Evolutionary conservation across 352 stramenopile genomes (phyloP), one percentile per base, ranked within the genome.

Genomic region (Pythium chondricola): DNA sequence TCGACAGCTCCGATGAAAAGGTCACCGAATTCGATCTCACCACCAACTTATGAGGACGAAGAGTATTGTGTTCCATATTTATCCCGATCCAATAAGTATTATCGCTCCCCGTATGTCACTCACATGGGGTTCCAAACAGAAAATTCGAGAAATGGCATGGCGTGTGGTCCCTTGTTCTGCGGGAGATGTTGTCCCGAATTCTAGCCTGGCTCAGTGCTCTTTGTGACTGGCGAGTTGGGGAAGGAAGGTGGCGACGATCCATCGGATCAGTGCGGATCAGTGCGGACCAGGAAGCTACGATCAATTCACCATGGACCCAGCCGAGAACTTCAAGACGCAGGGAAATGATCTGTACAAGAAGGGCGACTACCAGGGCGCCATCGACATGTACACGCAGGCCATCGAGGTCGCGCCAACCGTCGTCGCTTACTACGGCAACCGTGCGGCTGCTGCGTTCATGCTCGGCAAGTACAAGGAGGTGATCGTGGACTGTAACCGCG

Each of bases 321-420:
- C 80, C 39, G 81, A 92, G 54, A 72, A 88, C 49, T 92, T 86
- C 58, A 92, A 92, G 73, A 57, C 67, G 40, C 69, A 87, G 60
- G 89, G 89, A 46, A 97, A 97, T 56, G 85, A 95, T 57, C 67
- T 92, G 48, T 97, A 97, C 74, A 95, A 95, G 67, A 80, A 82
- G 50, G 80, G 82, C 53, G 80, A 97, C 58, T 97, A 97, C 62
- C 64, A 76, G 39, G 77, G 65, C 51, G 90, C 90, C 42, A 92
- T 97, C 49, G 76, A 86, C 40, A 79, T 86, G 58, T 97, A 97
- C 69, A 85, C 85, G 55, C 79, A 92, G 63, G 88, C 89, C 25
- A 96, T 97, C 62, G 85, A 91, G 43, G 62, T 79, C 27, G 85
- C 83, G 46, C 83, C 85, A 32, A 89, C 82, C 10, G 67, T 86